A percentile compares a stretch with the other conserved stretches of the same genome.
These are phyloP conservation scores for Marasmius oreades DNA, from an alignment of 1,284 basidiomycete genomes.

Conservation along the genomic window DNA sequence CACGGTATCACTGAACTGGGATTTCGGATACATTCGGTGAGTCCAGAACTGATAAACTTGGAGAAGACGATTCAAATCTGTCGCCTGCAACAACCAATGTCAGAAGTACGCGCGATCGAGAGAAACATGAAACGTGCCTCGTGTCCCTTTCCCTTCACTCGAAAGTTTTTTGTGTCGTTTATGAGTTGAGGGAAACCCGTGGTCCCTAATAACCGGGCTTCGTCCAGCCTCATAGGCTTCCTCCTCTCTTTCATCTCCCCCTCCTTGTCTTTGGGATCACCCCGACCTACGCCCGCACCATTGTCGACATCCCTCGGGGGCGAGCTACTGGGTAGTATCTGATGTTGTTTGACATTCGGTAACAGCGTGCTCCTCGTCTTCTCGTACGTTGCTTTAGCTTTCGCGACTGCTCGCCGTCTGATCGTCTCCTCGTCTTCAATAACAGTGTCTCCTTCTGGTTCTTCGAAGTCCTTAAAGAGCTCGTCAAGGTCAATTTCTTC, in stretches of 20 bases:
- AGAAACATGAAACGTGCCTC: constrained; percentile 54
- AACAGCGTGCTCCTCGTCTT: constrained; percentile 9
- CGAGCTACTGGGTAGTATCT: constrained; percentile 46
- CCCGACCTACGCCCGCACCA: constrained; percentile 18
- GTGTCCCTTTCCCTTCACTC: constrained; percentile 81
- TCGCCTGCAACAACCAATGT: constrained; percentile 40
- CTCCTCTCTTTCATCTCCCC: constrained; percentile 45
- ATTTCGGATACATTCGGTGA: constrained; percentile 86
- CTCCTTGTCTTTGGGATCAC: constrained; percentile 24
- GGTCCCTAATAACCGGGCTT: constrained; percentile 64
- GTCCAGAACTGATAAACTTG: constrained; percentile 90
- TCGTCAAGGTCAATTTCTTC: constrained; percentile 51
- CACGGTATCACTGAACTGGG: constrained; percentile 81
- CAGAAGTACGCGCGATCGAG: neutral
- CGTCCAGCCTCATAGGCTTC: constrained; percentile 63
- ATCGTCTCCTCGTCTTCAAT: constrained; percentile 48
- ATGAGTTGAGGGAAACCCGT: constrained; percentile 79
- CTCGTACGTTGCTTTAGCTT: constrained; percentile 26
- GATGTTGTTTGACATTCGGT: constrained; percentile 31
- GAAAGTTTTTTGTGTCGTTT: constrained; percentile 70
- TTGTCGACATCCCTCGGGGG: constrained; percentile 33
- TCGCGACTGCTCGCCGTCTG: constrained; percentile 48
- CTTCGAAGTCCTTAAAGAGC: constrained; percentile 55
- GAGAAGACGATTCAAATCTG: constrained; percentile 76
- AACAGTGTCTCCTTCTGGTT: constrained; percentile 30